phyloP scores from a whole-genome alignment of 2,329 filamentous ascomycete genomes.

The Lasiodiplodia citricola region DNA sequence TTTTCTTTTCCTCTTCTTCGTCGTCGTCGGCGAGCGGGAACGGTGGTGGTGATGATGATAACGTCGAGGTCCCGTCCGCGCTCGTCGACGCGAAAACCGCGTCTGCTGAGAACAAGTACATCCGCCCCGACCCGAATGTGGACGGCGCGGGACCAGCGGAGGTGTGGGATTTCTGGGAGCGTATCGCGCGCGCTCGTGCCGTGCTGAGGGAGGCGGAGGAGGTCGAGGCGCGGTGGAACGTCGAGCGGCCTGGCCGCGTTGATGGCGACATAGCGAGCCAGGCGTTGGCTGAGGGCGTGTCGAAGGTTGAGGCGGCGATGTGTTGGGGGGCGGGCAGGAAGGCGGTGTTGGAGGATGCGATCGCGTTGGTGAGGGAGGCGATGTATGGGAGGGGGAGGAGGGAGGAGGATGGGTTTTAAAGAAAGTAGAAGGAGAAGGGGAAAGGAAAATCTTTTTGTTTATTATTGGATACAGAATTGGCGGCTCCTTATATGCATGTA shows the following conservation, averaged over 20 bases:
- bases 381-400: conserved; percentile 16
- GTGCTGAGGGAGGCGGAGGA: conserved; percentile 22
- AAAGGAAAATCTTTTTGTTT: too few relatives aligned
- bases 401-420: neutral
- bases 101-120: neutral
- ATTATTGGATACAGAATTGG: too few relatives aligned
- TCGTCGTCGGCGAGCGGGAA: too few relatives aligned
- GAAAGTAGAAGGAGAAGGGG: too few relatives aligned
- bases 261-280: neutral
- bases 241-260: neutral
- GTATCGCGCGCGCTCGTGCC: neutral
- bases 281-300: neutral
- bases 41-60: neutral
- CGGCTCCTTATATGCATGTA: too few relatives aligned
- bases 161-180: conserved; percentile 10
- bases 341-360: conserved; percentile 35
- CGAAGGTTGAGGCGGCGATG: conserved; percentile 29
- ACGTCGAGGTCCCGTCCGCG: neutral
- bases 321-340: conserved; percentile 29
- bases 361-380: conserved; percentile 21
- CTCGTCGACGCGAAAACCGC: neutral
- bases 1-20: neutral
- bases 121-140: neutral
- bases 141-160: neutral
- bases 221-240: conserved; percentile 24